Base-by-base conservation (phyloP, 2,329 filamentous ascomycete species). In the Cordyceps fumosorosea region DNA sequence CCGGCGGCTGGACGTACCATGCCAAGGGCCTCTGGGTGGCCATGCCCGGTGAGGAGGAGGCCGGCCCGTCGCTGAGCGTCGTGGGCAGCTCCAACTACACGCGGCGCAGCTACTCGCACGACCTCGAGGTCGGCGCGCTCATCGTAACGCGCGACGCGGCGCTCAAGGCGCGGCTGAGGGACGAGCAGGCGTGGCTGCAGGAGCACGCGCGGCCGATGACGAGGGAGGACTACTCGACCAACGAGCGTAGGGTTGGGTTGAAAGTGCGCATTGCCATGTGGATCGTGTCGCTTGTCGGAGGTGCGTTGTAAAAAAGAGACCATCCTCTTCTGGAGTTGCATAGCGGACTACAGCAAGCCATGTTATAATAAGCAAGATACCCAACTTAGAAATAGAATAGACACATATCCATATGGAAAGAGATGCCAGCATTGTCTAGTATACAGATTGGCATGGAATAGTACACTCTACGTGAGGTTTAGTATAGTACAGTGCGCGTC, bases 51-150 rank as follows among this genome's bases (percentile, higher is more conserved):
- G 83, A 88, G 53, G 74, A 32, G n/a, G 42, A 22, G 2, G 51
- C 80, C 42, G 77, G 86, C 45, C 92, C 92, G 0, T 87, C 88
- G 54, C 80, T 98, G 61, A 96, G 88, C 37, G 81, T 98, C 20
- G 84, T 99, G 0, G 95, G 95, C 1, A 96, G 90, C 71, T 95
- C 89, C 11, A 99, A 99, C 72, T 99, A 98, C 75, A 99, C 95
- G 0, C 93, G 95, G 73, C 82, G 95, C 34, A 96, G 91, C 71
- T 98, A 99, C 75, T 88, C 89, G 47, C 84, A 97, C 48, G 95
- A 99, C 74, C 81, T 99, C 2, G 95, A 99, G 73, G 90, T 89
- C 0, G 95, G 96, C 40, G 90, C 90, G 1, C 75, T 97, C 63
- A 88, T 99, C 32, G 85, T 97, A 5, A 99, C 95, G 1, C 80